phyloP scores from a whole-genome alignment of 257 asterid genomes.

The Paulownia fortunei region DNA sequence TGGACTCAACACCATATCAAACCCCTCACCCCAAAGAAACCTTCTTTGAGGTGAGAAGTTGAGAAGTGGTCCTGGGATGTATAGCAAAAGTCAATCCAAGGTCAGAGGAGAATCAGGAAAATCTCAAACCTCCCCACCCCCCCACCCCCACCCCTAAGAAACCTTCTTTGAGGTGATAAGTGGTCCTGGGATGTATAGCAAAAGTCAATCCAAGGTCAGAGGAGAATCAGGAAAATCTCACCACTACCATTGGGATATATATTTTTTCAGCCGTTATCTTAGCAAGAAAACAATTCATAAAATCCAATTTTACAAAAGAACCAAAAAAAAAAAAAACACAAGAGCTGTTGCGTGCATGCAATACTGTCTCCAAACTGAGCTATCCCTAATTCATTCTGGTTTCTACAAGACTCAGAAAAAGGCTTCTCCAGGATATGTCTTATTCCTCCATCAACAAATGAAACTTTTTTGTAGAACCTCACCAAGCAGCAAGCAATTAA shows the following conservation, averaged over 20 bases:
- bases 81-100: constrained; percentile 15
- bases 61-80: background rate
- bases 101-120: constrained; percentile 13
- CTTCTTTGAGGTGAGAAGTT: background rate
- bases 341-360: constrained; percentile 38
- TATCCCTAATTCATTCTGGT: constrained; percentile 1
- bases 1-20: background rate
- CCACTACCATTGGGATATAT: background rate
- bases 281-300: constrained; percentile 10
- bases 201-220: constrained; percentile 19
- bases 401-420: constrained; percentile 4
- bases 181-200: background rate
- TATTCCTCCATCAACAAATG: constrained; percentile 17
- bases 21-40: background rate
- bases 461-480: background rate
- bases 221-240: constrained; percentile 5
- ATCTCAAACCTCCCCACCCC: no score
- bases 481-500: constrained; percentile 14
- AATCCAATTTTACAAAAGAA: constrained; percentile 14
- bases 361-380: background rate
- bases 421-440: background rate
- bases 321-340: background rate
- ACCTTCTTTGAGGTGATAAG: background rate
- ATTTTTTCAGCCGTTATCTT: background rate
- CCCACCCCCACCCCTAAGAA: background rate